phyloP scores from a whole-genome alignment of 441 rosid species.

The Capsella rubella region DNA sequence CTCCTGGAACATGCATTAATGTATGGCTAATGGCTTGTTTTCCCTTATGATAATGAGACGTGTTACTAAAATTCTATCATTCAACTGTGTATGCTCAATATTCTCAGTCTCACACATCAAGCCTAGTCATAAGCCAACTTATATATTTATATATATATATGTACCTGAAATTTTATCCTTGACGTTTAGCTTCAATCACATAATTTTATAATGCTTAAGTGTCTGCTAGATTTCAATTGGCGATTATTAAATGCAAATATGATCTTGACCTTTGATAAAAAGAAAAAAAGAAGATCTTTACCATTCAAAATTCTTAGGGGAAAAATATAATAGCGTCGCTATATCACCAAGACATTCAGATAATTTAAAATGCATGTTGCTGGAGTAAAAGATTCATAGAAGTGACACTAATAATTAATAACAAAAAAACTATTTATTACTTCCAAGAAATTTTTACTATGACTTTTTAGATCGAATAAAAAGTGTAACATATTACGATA shows the following conservation, averaged over 20 bases:
- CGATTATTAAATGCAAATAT: not conserved
- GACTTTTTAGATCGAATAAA: not conserved
- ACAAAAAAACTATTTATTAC: too few relatives aligned
- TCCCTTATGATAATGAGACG: too few relatives aligned
- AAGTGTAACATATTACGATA: not conserved
- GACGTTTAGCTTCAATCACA: not conserved
- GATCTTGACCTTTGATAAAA: too few relatives aligned
- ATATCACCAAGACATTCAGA: not conserved
- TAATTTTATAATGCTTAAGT: conserved; percentile 3
- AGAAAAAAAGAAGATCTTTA: not conserved
- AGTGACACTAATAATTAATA: too few relatives aligned
- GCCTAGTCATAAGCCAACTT: not conserved
- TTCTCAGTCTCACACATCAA: not conserved
- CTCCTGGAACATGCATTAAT: not conserved
- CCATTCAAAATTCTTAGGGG: not conserved
- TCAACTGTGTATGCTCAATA: not conserved
- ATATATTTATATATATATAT: too few relatives aligned
- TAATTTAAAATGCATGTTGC: not conserved
- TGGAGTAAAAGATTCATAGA: too few relatives aligned
- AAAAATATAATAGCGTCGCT: not conserved
- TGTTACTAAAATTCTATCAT: not conserved
- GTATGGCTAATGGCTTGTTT: too few relatives aligned
- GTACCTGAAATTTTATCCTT: not conserved
- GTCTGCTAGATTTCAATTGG: conserved; percentile 1
- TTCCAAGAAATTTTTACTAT: too few relatives aligned